Evolutionary conservation across 2,329 filamentous ascomycete genomes (phyloP), one percentile per base, ranked within the genome.

Genomic region (Xylariaceae sp.): DNA sequence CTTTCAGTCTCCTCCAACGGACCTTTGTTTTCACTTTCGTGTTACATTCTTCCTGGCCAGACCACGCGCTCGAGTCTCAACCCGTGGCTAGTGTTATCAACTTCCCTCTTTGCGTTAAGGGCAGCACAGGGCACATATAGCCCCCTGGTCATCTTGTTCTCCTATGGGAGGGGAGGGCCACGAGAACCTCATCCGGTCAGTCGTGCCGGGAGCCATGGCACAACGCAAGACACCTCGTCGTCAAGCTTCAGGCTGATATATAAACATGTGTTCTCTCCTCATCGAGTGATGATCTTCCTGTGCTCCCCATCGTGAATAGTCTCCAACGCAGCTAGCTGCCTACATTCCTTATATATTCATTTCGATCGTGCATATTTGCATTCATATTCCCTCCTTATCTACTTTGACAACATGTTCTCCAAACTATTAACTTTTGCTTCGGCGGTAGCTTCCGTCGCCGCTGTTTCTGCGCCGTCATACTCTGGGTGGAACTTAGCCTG

Each of bases 401-500:
- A 45, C 27, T n/a, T 30, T 39, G 36, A 43, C 36, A 42, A 44
- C 38, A 62, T 64, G 62, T 58, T 59, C 39, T 39, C 49, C n/a
- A 59, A 58, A 27, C 27, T 62, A 9, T 53, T 63, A 9, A 42
- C 58, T 15, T 40, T 58, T 11, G 54, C 58, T 39, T 48, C 60
- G 11, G 56, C 56, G 36, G 58, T 44, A 17, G 46, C 53, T 2
- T 52, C 51, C 14, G 53, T 53, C 18, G 53, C 49, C 10, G 58
- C 60, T 31, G 52, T 55, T 38, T 12, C 30, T n/a, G 55, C 68
- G 1, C 76, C 75, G 0, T 56, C 52, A 15, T 67, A 74, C 46
- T 48, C 62, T 6, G 74, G 73, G 39, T 73, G 71, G 60, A 70
- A 61, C 18, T 58, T 71, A 6, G 52, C 73, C 49, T 80, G 75